Base-by-base conservation (phyloP, 2,329 filamentous ascomycete genomes). In the Colletotrichum sp. region DNA sequence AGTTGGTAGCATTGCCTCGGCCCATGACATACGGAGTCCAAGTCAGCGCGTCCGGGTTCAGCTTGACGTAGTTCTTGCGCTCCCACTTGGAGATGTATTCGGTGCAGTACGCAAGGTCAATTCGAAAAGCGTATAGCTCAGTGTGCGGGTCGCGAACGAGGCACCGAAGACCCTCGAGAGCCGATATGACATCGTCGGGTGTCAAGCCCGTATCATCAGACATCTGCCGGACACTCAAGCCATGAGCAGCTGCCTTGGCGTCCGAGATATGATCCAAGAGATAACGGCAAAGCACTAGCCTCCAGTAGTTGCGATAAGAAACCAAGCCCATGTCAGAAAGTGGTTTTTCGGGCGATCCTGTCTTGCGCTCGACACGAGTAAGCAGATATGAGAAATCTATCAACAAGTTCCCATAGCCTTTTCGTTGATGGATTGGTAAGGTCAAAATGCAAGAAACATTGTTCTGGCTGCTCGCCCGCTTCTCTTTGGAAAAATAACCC, bases 11-110 rank as follows among this genome's bases (percentile, higher is more conserved):
- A 79, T 94, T 96, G 83, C 92, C 94, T 77, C 95, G 92, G 30
- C 97, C 96, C 96, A 98, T 99, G 57, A 99, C 93, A 83, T 98
- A 99, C 0, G 97, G 97, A 16, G 96, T 98, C 97, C 97, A 99
- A 13, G 96, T 94, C 30, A 99, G 89, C 21, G 93, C 93, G 60
- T 94, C 92, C 0, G 94, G 92, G 78, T 97, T 94, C 43, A 99
- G 91, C 80, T 93, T 94, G 26, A 98, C 94, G 79, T 98, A 98
- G 12, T 94, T 93, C 82, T 98, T 98, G 65, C 91, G 90, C 81
- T 98, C 95, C 92, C 96, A 98, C 78, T 96, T 97, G 36, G 92
- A 91, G 76, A 98, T 94, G 80, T 98, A 98, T 78, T 96, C 93
- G 74, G 92, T 92, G 84, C 96, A 98, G 82, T 96, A 98, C 5